phyloP scores from a whole-genome alignment of 257 asterid species.

The Solanum infundibuliforme region DNA sequence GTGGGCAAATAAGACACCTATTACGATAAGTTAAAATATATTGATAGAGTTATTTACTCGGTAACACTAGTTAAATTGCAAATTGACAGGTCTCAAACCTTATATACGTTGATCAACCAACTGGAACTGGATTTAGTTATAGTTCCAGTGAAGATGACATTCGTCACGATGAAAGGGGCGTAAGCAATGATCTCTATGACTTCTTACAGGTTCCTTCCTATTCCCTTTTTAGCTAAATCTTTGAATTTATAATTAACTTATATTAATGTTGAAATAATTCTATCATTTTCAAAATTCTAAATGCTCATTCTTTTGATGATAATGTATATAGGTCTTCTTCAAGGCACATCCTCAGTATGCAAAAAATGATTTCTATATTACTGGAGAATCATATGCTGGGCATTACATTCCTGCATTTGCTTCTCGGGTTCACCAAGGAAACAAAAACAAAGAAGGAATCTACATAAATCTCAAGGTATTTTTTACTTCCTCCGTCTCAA shows the following conservation, averaged over 20 bases:
- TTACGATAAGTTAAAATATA: background rate
- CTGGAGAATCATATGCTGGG: constrained; percentile 64
- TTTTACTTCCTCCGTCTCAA: background rate
- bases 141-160: constrained; percentile 26
- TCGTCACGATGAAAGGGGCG: constrained; percentile 39
- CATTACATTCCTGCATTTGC: constrained; percentile 59
- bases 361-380: constrained; percentile 40
- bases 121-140: constrained; percentile 58
- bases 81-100: constrained; percentile 40
- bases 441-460: constrained; percentile 38
- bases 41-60: background rate
- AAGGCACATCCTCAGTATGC: constrained; percentile 41
- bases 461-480: constrained; percentile 38
- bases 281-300: background rate
- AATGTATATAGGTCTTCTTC: constrained; percentile 33
- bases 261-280: background rate
- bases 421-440: constrained; percentile 36
- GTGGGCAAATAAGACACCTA: background rate
- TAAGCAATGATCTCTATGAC: constrained; percentile 46
- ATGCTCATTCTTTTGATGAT: background rate
- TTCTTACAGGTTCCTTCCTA: constrained; percentile 36
- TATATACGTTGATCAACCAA: constrained; percentile 51
- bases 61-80: background rate
- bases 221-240: background rate
- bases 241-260: background rate